Evolutionary conservation across 169 alveolate genomes (phyloP), one percentile per base, ranked within the genome.

Genomic region (Plasmodium falciparum): DNA sequence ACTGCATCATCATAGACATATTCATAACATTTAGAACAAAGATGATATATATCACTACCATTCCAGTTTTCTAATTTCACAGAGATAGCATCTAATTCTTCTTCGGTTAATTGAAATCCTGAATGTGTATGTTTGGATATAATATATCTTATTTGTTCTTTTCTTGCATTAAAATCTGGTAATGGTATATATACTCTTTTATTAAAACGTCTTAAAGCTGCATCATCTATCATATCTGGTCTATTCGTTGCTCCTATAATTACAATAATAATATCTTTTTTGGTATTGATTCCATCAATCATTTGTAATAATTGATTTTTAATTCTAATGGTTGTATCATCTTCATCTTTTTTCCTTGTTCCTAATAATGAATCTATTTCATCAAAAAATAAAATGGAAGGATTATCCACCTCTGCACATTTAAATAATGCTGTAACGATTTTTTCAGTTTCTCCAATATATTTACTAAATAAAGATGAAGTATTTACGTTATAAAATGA

Each of bases 211-310:
- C 99, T 92, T n/a, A 98, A 92, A 13, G 98, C 99, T 26, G 99
- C 99, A 89, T 96, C 99, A 93, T 97, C 99, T 45, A 97, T 93
- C 97, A 96, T 97, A 89, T 94, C 98, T 2, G 99, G 99, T 59
- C 99, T 93, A 88, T 98, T 98, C 2, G 99, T 97, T 11, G 99
- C 99, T 2, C 98, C 99, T 26, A 96, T 94, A 43, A 97, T 97
- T 20, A 97, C 96, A 58, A 95, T 93, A 4, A 95, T 94, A 22
- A 66, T 66, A 39, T 93, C 95, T 54, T 88, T 83, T 80, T 94
- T 93, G 43, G 97, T 95, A 29, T 97, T 97, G 20, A 97, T 96
- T 13, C 99, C 99, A 92, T 98, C 99, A 83, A 97, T 91, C 97
- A 97, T 96, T 43, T 97, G 98, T 52, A 97, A 89, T 85, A 97